Percentiles rank a stretch among this genome's conserved stretches.
These are phyloP conservation scores for Paracorniculantispora psalliotae DNA, from an alignment of 2,329 filamentous ascomycete species.

Conservation along the genomic window DNA sequence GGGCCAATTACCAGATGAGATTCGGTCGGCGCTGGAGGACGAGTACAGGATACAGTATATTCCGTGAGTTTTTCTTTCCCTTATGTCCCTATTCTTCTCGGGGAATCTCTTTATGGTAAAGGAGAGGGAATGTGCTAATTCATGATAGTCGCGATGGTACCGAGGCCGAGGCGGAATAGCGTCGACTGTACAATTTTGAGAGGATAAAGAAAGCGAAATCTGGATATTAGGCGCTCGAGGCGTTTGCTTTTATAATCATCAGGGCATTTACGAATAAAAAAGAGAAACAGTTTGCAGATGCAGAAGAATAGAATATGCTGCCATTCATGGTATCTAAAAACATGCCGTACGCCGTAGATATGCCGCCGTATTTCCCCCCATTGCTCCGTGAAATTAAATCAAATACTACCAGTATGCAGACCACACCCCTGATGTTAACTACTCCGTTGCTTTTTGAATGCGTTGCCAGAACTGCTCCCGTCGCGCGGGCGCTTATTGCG, in stretches of 20 bases:
- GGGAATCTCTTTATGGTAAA: no score
- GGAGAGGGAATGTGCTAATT: no score
- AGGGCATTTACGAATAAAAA: background rate
- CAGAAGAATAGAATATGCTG: slow-evolving; percentile 12
- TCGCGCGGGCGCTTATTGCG: slow-evolving; percentile 58
- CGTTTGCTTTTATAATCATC: background rate
- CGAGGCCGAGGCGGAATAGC: slow-evolving; percentile 35
- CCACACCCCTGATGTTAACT: slow-evolving; percentile 15
- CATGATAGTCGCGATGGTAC: slow-evolving; percentile 49
- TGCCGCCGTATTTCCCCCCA: background rate
- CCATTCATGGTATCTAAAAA: slow-evolving; percentile 27
- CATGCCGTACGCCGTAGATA: background rate
- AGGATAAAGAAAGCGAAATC: background rate
- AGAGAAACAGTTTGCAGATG: background rate
- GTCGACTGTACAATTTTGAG: background rate
- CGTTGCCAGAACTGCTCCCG: slow-evolving; percentile 39
- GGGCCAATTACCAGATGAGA: slow-evolving; percentile 67
- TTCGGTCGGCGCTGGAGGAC: slow-evolving; percentile 55
- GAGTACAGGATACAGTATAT: slow-evolving; percentile 62
- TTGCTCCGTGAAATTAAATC: background rate
- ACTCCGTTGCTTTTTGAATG: slow-evolving; percentile 46
- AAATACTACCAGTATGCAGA: background rate
- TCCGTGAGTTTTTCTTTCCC: slow-evolving; percentile 49
- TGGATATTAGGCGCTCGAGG: background rate
- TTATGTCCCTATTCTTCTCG: slow-evolving; percentile 20